Base-by-base conservation (phyloP, 2,329 filamentous ascomycete genomes). In the Neopestalotiopsis clavispora region DNA sequence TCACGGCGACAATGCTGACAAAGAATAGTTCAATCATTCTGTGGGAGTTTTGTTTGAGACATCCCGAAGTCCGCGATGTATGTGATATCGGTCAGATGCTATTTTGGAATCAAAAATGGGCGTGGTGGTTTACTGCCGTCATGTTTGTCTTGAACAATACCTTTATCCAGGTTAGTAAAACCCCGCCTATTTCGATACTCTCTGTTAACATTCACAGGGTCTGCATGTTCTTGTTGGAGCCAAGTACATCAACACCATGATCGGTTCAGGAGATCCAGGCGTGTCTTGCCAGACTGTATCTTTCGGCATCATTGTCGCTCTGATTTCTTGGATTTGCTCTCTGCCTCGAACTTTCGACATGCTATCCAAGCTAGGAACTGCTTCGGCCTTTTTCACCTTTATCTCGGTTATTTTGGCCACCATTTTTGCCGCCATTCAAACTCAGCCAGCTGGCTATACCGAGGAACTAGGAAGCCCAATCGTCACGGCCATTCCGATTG, bases 71-170 rank as follows among this genome's bases (percentile, higher is more conserved):
- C 69, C 91, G 94, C 74, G 95, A 98, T 82, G 93, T 97, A 14
- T 97, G 94, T 78, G 95, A 98, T 78, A 93, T 98, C 77, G 95
- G 94, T n/a, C 94, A 97, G 80, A 95, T 95, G 87, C 88, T 98
- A 28, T 97, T 97, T 81, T 97, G 92, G 91, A 91, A 92, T 72
- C 90, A 93, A 79, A 89, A 87, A 69, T 93, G 91, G 88, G 89
- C 87, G 3, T 91, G 89, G 89, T 91, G 86, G 78, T 84, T 83
- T 38, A 91, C 89, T 0, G 94, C 94, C 1, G 82, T 94, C 78
- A 97, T 97, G 92, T 98, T 98, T 80, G 83, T 97, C 60, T 80
- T 97, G 71, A 98, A 98, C 86, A 98, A 97, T 79, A 97, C 94
- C 17, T 96, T 96, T 79, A 96, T 97, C 74, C 91, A 94, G 81